Conservation (phyloP, 495 filamentous ascomycete genomes). For the Tetracladium setigerum region DNA sequence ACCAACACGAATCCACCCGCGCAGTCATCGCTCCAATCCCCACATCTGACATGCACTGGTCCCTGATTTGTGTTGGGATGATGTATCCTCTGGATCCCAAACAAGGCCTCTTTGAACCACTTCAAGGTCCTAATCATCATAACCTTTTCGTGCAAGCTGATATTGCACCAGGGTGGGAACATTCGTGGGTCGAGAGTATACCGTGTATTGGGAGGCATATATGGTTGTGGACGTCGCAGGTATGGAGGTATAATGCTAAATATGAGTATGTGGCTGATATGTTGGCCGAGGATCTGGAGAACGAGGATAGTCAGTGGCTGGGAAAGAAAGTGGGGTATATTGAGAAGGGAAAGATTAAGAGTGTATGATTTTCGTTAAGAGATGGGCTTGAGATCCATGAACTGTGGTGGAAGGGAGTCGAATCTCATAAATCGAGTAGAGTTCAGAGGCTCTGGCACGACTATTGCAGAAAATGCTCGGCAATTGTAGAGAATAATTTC, state of each 20-base stretch:
- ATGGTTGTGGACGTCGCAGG: constrained; percentile 5
- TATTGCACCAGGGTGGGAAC: neutral
- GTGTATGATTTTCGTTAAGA: too few species aligned
- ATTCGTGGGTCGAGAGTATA: neutral
- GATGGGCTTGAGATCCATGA: too few species aligned
- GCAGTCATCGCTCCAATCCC: constrained; percentile 18
- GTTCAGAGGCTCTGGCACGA: too few species aligned
- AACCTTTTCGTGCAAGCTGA: constrained; percentile 10
- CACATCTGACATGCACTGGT: constrained; percentile 23
- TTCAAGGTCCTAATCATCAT: constrained; percentile 16
- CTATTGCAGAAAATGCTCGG: too few species aligned
- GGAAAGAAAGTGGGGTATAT: constrained; percentile 26
- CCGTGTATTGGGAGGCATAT: constrained; percentile 15
- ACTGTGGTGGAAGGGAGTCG: too few species aligned
- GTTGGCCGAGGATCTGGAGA: constrained; percentile 28
- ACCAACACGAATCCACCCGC: constrained; percentile 24
- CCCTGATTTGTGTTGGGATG: constrained; percentile 19
- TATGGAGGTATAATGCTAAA: constrained; percentile 17
- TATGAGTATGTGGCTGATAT: constrained; percentile 31
- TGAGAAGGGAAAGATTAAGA: constrained; percentile 4
- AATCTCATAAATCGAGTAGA: too few species aligned
- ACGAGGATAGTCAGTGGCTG: constrained; percentile 16
- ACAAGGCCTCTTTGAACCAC: constrained; percentile 10
- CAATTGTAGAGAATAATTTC: too few species aligned
- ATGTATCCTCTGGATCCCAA: constrained; percentile 21